Conservation (phyloP, 2,329 filamentous ascomycete species). For the Gremmenia infestans region DNA sequence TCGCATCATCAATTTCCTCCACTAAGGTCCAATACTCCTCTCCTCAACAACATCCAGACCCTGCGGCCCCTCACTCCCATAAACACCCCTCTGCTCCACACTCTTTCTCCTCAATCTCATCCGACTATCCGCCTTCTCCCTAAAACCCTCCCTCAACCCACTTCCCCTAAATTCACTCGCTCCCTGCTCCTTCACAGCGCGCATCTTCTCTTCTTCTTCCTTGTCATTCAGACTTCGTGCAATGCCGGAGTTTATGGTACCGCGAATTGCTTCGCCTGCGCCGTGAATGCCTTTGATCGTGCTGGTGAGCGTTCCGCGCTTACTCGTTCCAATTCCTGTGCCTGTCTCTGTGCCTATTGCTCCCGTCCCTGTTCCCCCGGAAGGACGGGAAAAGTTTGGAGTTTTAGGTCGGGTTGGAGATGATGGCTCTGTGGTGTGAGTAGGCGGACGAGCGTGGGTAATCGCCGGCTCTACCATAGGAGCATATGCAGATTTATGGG, state of each 20-base stretch:
- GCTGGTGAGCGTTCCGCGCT: constrained; percentile 3
- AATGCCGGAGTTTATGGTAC: constrained; percentile 19
- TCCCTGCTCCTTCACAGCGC: constrained; percentile 18
- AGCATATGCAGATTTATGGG: background rate
- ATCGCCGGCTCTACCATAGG: background rate
- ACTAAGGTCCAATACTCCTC: constrained; percentile 4
- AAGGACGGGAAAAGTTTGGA: constrained; percentile 13
- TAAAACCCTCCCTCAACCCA: constrained; percentile 20
- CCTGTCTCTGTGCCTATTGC: background rate
- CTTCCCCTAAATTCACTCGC: constrained; percentile 20
- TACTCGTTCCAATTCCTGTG: background rate
- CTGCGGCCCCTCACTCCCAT: constrained; percentile 21
- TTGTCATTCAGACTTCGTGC: constrained; percentile 17
- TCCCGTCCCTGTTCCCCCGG: background rate
- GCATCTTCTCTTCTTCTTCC: constrained; percentile 21
- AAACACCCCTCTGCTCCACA: constrained; percentile 12
- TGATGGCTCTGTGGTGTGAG: too few relatives aligned
- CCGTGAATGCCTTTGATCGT: constrained; percentile 21
- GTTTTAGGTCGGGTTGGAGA: constrained; percentile 5
- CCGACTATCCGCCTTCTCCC: constrained; percentile 17
- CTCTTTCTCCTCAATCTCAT: constrained; percentile 13
- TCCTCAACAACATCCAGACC: constrained; percentile 19
- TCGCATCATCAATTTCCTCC: background rate
- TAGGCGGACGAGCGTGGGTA: too few relatives aligned
- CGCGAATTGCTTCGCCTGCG: constrained; percentile 22